These are phyloP conservation scores for Debaryomyces maramus DNA, from an alignment of 805 yeast genomes.

Conservation along the genomic window DNA sequence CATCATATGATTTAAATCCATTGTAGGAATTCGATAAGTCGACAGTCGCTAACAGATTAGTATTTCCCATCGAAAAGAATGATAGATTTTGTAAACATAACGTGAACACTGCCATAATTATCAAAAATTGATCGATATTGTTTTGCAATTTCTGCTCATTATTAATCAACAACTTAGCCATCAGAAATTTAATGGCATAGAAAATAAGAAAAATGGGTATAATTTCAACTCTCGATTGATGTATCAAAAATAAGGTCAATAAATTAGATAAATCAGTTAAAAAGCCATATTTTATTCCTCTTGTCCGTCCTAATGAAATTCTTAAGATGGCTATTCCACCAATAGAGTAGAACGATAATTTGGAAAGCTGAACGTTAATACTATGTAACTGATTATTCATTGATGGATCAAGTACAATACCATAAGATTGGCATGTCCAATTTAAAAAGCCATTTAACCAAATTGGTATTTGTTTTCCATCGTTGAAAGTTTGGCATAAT, in stretches of 20 bases:
- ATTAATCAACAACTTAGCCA: conserved; percentile 14
- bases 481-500: conserved; percentile 48
- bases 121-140: conserved; percentile 19
- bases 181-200: conserved; percentile 22
- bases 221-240: conserved; percentile 54
- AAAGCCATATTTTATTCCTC: conserved; percentile 24
- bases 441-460: conserved; percentile 25
- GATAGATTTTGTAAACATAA: conserved; percentile 69
- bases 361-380: conserved; percentile 26
- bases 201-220: conserved; percentile 55
- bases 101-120: conserved; percentile 32
- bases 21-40: conserved; percentile 92
- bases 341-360: conserved; percentile 24
- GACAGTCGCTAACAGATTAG: conserved; percentile 88
- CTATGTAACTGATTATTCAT: conserved; percentile 21
- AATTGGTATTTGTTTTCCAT: conserved; percentile 55
- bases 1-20: conserved; percentile 72
- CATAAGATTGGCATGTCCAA: conserved; percentile 32
- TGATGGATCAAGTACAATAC: conserved; percentile 21
- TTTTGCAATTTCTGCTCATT: conserved; percentile 5
- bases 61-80: conserved; percentile 86
- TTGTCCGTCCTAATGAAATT: conserved; percentile 21
- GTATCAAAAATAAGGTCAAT: conserved; percentile 45
- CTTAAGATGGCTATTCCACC: conserved; percentile 32
- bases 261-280: conserved; percentile 36